Evolutionary conservation across 768 basidiomycete species (phyloP).

Genomic region (Pulveroboletus sp.): DNA sequence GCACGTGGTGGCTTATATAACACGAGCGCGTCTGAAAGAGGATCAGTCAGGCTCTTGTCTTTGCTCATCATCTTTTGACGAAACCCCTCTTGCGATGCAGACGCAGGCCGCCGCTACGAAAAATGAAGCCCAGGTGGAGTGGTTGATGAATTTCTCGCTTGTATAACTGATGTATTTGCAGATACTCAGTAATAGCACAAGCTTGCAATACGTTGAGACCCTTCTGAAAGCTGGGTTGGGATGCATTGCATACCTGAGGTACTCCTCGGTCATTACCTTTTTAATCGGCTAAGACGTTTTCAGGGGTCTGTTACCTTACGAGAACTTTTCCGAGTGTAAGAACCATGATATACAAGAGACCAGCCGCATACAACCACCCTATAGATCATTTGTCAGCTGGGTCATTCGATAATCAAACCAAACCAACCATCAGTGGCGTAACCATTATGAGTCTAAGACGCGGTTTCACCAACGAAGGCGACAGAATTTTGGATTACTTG

Average conservation of each 20-base stretch:
- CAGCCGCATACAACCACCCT: neutral
- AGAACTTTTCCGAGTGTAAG: conserved; percentile 71
- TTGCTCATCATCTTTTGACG: neutral
- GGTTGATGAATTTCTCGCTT: neutral
- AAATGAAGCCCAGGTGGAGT: conserved; percentile 25
- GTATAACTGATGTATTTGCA: conserved; percentile 25
- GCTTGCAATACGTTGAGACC: conserved; percentile 67
- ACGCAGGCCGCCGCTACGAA: conserved; percentile 16
- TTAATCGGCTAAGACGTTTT: conserved; percentile 6
- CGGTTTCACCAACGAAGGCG: conserved; percentile 79
- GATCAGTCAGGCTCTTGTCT: neutral
- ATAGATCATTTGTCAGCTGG: conserved; percentile 31
- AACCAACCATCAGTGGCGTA: conserved; percentile 55
- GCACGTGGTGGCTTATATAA: conserved; percentile 9
- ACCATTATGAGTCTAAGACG: conserved; percentile 71
- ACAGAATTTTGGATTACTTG: conserved; percentile 76
- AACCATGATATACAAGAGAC: neutral
- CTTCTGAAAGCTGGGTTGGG: conserved; percentile 69
- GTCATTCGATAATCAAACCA: conserved; percentile 37
- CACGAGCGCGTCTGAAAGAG: conserved; percentile 11
- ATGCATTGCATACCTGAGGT: conserved; percentile 76
- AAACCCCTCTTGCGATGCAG: conserved; percentile 20
- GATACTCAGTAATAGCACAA: conserved; percentile 53
- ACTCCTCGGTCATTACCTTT: neutral
- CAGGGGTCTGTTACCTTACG: conserved; percentile 73